Evolutionary conservation across 2,329 filamentous ascomycete species (phyloP), one percentile per base, ranked within the genome.

Genomic region (Fusarium graminum): DNA sequence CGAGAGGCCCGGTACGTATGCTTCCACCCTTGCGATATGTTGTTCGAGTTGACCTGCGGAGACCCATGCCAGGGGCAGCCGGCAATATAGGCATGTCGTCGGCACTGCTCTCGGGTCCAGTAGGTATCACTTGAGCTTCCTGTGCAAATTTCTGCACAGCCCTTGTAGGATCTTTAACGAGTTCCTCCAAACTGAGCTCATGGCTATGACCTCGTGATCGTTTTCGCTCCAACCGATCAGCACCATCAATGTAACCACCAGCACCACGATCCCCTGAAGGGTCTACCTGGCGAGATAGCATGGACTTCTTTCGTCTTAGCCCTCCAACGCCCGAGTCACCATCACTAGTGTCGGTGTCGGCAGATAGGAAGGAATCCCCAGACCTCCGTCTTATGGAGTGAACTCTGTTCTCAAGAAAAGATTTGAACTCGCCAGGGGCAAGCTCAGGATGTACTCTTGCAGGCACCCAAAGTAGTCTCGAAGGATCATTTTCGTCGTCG

Each of bases 371-470:
- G 65, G 84, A 90, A 69, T 90, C 93, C 25, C 90, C 90, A 1
- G 94, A 97, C 71, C 92, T 88, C 68, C 94, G 86, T 76, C 93
- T 90, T 71, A 98, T 97, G 34, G 92, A 90, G 70, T 97, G 92
- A 13, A 97, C 92, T 74, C 94, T 90, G 65, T 94, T 96, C 74
- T 99, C 94, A 3, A 99, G 86, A 70, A 98, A 99, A 2, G 91
- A 94, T 78, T 97, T 97, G 83, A 98, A 99, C 71, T 97, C 95
- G 74, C 92, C 93, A 2, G 95, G 95, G 4, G 95, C 95, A 46
- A 99, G 83, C 78, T 99, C 95, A 1, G 95, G 95, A 73, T 99
- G 95, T 28, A 99, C 86, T 59, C 93, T 88, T 25, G 95, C 95
- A 7, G 95, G 95, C 7, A 99, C 95, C 95, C 95, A 99, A 68